Base-by-base conservation (phyloP, 2,329 filamentous ascomycete genomes). In the Trichophaea hybrida region DNA sequence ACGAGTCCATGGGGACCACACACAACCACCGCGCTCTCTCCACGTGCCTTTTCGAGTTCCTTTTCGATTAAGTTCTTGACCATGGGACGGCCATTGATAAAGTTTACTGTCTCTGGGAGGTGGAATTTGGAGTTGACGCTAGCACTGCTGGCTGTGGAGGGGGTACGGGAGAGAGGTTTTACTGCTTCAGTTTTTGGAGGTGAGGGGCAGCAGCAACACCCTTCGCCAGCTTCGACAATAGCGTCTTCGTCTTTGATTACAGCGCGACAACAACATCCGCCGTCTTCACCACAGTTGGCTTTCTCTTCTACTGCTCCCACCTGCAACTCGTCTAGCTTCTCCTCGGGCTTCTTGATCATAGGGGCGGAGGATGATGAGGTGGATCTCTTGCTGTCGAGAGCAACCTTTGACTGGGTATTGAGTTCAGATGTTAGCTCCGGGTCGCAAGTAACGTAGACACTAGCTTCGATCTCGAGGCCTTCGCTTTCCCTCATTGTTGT, bases 1-100 rank as follows among this genome's bases (percentile, higher is more conserved):
- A 78, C 75, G 51, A 84, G 68, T 0, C 78, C 76, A 1, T 71
- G 69, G 0, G 80, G 80, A 12, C 82, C 82, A 66, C 82, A 85
- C 0, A 80, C 80, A 1, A 83, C 76, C 0, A 85, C 78, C 0
- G 78, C 80, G 35, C 76, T 81, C 70, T 85, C 82, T 1, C 82
- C 82, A 10, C 75, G 69, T 0, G 81, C 81, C 51, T 75, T 73
- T 69, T 84, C 81, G 0, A 84, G 72, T 0, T 75, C 73, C 51
- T 75, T 75, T 33, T 77, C 73, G 31, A 84, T 78, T 57, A 83
- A 74, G 13, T 72, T 73, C 15, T 72, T 71, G 3, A 77, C 71
- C 24, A 75, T 71, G 0, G 81, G 81, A 4, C 81, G 75, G 3
- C 80, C 79, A 1, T 75, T 72, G 48, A 76, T 63, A 5, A 79